Base-by-base conservation (phyloP, 768 basidiomycete species). In the Lactarius indigo region DNA sequence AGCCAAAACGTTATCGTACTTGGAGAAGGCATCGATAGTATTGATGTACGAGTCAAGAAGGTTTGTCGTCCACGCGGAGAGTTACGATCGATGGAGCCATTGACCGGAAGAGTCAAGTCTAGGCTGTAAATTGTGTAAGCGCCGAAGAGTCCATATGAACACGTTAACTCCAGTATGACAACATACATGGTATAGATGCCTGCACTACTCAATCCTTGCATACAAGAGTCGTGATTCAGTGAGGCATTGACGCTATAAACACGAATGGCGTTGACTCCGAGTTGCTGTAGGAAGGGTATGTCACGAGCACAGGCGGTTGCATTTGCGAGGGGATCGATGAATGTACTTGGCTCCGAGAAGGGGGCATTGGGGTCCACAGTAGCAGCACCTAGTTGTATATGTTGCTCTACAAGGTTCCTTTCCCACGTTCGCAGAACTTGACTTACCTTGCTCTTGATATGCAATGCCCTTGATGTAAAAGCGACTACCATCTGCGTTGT, bases 391-490 rank as follows among this genome's bases (percentile, higher is more conserved):
- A 44, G 20, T 55, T 30, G 18, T 31, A 31, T 6, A 57, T n/a
- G 15, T 44, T 41, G 20, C 50, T 26, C 26, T n/a, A 56, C 17
- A 26, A 39, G 26, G 2, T 31, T 44, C 28, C 31, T 17, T 31
- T 44, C 28, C 31, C 17, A 33, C 26, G 23, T 41, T 10, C 28
- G 9, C 10, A 33, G 35, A 4, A 66, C 76, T 59, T 64, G 86
- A 66, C 76, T 58, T 64, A 86, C 94, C 93, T 78, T 94, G 91
- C 67, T 84, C 81, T 75, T 94, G 92, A 76, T 94, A 94, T 13
- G 91, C 90, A 63, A 94, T 78, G 61, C 92, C 92, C 76, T 92
- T 93, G 78, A 97, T 90, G 78, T 87, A 95, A 78, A 96, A 96
- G 61, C 95, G 79, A 44, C 74, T 87, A 3, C 92, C 92, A 59